Conservation (phyloP, 2,329 filamentous ascomycete genomes). For the Didymella exigua region DNA sequence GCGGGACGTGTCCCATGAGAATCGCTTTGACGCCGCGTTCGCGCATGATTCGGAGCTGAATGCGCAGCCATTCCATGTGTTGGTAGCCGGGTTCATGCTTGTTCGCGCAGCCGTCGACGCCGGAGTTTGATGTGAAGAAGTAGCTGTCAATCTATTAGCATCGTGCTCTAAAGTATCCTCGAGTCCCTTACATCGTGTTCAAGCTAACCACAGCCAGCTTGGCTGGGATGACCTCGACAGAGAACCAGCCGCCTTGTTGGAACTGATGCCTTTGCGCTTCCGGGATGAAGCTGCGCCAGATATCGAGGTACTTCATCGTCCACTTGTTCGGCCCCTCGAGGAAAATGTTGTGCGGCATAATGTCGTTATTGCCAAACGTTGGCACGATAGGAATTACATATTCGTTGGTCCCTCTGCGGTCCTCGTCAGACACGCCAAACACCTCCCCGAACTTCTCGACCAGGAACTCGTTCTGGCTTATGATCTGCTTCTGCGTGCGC, state of each 20-base stretch:
- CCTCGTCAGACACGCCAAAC: conserved; percentile 63
- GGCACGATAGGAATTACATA: conserved; percentile 82
- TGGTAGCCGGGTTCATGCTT: conserved; percentile 86
- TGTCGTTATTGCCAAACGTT: conserved; percentile 95
- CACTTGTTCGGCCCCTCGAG: conserved; percentile 83
- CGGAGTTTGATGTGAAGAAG: conserved; percentile 91
- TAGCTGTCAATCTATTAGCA: conserved; percentile 57
- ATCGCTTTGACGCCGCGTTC: conserved; percentile 91
- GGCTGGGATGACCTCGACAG: conserved; percentile 85
- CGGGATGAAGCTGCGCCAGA: conserved; percentile 89
- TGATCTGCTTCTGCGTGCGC: conserved; percentile 75
- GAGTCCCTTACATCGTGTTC: conserved; percentile 72
- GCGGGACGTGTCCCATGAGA: conserved; percentile 90
- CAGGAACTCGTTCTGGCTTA: conserved; percentile 75
- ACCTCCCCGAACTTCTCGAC: conserved; percentile 76
- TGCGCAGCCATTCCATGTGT: conserved; percentile 93
- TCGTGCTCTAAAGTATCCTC: neutral
- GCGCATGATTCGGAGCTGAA: conserved; percentile 84
- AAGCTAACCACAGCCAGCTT: conserved; percentile 88
- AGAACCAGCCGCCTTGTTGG: conserved; percentile 92
- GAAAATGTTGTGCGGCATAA: conserved; percentile 95
- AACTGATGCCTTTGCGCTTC: conserved; percentile 92
- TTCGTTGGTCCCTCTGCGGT: conserved; percentile 54
- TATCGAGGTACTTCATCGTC: conserved; percentile 74
- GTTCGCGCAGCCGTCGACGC: conserved; percentile 84